phyloP scores from a whole-genome alignment of 257 asterid species.

The Knoxia roxburghii region DNA sequence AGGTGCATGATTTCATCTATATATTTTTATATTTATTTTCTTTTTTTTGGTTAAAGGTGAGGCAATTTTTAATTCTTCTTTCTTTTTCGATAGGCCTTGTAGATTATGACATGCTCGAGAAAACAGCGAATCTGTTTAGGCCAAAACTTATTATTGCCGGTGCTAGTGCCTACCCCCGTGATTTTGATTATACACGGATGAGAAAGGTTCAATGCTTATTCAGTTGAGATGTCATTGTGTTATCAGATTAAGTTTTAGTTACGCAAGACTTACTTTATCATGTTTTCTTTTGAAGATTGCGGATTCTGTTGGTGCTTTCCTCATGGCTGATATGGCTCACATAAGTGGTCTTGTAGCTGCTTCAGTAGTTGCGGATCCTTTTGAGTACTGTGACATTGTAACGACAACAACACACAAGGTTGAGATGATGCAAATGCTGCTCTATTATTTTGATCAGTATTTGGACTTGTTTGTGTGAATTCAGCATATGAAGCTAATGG shows the following conservation, averaged over 20 bases:
- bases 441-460: background rate
- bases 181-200: slow-evolving; percentile 85
- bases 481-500: slow-evolving; percentile 1
- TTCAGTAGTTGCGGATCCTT: slow-evolving; percentile 86
- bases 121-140: slow-evolving; percentile 75
- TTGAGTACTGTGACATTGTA: slow-evolving; percentile 83
- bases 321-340: slow-evolving; percentile 98
- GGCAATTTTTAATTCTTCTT: slow-evolving; percentile 6
- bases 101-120: slow-evolving; percentile 90
- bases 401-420: slow-evolving; percentile 97
- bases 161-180: slow-evolving; percentile 94
- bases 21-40: slow-evolving; percentile 1
- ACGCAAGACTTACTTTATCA: background rate
- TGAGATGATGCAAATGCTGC: background rate
- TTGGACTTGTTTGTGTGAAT: background rate
- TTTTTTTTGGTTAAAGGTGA: background rate
- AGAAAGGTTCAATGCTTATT: slow-evolving; percentile 45
- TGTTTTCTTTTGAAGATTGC: slow-evolving; percentile 49
- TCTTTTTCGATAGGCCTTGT: slow-evolving; percentile 54
- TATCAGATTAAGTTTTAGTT: background rate
- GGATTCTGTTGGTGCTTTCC: slow-evolving; percentile 87
- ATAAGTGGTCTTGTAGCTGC: slow-evolving; percentile 96
- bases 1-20: slow-evolving; percentile 33
- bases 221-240: background rate
- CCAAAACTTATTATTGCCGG: slow-evolving; percentile 92